Conservation (phyloP, 257 asterid genomes). For the Verbena officinalis region DNA sequence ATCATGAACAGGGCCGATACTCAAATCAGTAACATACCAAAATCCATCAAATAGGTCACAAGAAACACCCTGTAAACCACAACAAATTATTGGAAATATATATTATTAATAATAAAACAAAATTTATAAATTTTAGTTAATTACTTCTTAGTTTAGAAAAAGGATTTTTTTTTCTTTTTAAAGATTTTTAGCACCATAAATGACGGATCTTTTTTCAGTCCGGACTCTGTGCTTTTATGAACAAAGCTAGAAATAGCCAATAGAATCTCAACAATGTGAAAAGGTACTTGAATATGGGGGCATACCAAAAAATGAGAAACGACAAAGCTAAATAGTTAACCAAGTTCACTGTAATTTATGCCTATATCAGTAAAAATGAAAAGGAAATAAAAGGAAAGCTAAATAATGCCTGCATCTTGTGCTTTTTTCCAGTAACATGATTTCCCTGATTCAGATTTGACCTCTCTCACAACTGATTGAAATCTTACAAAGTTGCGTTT, state of each 20-base stretch:
- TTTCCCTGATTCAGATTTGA: slow-evolving; percentile 31
- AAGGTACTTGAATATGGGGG: slow-evolving; percentile 10
- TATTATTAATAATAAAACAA: not conserved
- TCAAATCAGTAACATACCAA: slow-evolving; percentile 86
- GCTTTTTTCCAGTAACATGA: slow-evolving; percentile 8
- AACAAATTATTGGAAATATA: not conserved
- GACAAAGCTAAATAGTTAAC: slow-evolving; percentile 31
- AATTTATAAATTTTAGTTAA: too few relatives aligned
- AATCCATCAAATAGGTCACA: slow-evolving; percentile 84
- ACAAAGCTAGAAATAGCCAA: slow-evolving; percentile 32
- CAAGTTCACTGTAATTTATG: slow-evolving; percentile 8
- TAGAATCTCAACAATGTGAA: slow-evolving; percentile 23
- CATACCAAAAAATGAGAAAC: slow-evolving; percentile 27
- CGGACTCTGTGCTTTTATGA: slow-evolving; percentile 10
- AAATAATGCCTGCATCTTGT: slow-evolving; percentile 21
- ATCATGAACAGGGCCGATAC: slow-evolving; percentile 82
- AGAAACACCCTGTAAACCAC: slow-evolving; percentile 77
- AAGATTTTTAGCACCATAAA: not conserved
- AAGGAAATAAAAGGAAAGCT: not conserved
- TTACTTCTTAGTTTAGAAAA: too few relatives aligned
- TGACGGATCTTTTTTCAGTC: slow-evolving; percentile 15
- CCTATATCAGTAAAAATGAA: not conserved
- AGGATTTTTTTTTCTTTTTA: not conserved
- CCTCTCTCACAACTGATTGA: slow-evolving; percentile 19
- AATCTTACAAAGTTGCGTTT: slow-evolving; percentile 24